These are phyloP conservation scores for Yamadazyma sp. DNA, from an alignment of 805 yeast species.

Conservation along the genomic window DNA sequence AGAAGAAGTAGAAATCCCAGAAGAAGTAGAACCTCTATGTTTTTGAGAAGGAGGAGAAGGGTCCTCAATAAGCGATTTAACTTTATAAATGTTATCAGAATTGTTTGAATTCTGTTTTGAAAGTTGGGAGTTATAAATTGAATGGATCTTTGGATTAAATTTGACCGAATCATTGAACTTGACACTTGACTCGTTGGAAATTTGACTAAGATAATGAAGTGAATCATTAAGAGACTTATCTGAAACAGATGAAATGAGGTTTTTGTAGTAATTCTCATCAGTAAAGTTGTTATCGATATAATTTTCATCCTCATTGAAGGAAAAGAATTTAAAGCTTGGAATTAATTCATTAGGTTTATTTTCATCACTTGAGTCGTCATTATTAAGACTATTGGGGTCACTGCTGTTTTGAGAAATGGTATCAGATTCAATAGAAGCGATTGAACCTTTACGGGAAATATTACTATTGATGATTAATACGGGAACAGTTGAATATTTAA, in stretches of 20 bases:
- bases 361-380: background rate
- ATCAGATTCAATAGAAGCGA: constrained; percentile 3
- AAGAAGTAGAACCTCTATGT: background rate
- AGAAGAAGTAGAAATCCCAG: background rate
- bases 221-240: constrained; percentile 28
- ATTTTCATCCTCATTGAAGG: constrained; percentile 1
- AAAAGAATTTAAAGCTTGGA: constrained; percentile 3
- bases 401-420: too few relatives aligned
- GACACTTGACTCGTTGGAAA: constrained; percentile 10
- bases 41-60: too few relatives aligned
- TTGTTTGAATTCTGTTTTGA: constrained; percentile 7
- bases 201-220: constrained; percentile 18
- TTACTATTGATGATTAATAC: constrained; percentile 25
- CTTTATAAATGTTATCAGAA: constrained; percentile 31
- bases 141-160: constrained; percentile 31
- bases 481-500: constrained; percentile 39
- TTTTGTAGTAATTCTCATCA: background rate
- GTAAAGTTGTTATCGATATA: background rate
- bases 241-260: constrained; percentile 1
- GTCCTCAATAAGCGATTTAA: constrained; percentile 34
- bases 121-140: constrained; percentile 28
- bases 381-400: background rate
- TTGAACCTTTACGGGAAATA: background rate
- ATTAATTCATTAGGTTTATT: constrained; percentile 6
- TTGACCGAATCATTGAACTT: constrained; percentile 18